phyloP scores from a whole-genome alignment of 371 early-diverging fungal species.

The Actinomortierella ambigua region DNA sequence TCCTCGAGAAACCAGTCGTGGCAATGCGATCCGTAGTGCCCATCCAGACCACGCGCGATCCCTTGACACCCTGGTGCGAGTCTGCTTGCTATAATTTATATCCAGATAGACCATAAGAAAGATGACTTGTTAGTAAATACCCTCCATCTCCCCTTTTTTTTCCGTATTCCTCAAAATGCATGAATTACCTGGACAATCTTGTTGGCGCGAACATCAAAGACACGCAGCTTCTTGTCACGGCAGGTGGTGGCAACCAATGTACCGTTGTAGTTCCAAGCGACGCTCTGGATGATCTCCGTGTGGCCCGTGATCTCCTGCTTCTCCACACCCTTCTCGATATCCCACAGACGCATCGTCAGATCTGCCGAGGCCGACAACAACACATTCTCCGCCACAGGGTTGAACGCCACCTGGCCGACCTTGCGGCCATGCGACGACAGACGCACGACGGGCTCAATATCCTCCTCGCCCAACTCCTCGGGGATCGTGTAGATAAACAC shows the following conservation, averaged over 20 bases:
- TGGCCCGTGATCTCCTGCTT: constrained; percentile 89
- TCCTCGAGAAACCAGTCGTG: constrained; percentile 94
- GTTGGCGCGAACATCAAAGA: constrained; percentile 91
- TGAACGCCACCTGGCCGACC: constrained; percentile 97
- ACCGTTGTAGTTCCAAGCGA: constrained; percentile 91
- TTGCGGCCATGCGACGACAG: constrained; percentile 77
- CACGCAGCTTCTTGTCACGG: constrained; percentile 93
- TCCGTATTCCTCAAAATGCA: no score
- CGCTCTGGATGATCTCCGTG: constrained; percentile 89
- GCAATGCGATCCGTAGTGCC: constrained; percentile 82
- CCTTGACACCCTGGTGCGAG: constrained; percentile 97
- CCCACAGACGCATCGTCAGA: constrained; percentile 95
- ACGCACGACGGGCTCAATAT: constrained; percentile 56
- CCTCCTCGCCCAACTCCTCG: constrained; percentile 73
- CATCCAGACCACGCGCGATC: constrained; percentile 92
- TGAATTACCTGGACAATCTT: constrained; percentile 78
- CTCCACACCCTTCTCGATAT: constrained; percentile 91
- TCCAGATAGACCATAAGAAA: background rate
- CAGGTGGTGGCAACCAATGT: constrained; percentile 89
- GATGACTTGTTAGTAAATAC: no score
- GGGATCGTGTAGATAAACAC: constrained; percentile 97
- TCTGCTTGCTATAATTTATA: constrained; percentile 57
- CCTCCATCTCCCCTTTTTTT: no score
- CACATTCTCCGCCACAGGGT: constrained; percentile 95
- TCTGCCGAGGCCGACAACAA: constrained; percentile 91